Evolutionary conservation across 2,329 filamentous ascomycete species (phyloP).

Genomic region (Cadophora sp.): DNA sequence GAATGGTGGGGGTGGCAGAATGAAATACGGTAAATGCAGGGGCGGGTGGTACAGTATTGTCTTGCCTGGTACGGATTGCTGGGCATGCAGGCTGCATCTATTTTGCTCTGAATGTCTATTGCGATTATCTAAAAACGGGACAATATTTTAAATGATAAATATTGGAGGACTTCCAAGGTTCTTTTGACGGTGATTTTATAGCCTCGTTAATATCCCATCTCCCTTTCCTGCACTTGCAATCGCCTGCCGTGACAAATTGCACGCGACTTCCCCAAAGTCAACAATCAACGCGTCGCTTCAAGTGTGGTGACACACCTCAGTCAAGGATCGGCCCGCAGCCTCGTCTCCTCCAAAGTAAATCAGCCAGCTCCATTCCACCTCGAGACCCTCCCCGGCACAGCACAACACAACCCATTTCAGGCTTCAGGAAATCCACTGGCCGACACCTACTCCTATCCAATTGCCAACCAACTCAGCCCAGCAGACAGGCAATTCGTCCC

Average conservation of each 20-base stretch:
- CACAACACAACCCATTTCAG: not conserved
- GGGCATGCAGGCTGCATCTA: too few relatives aligned
- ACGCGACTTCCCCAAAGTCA: slow-evolving; percentile 16
- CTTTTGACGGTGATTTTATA: too few relatives aligned
- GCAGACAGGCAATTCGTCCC: not conserved
- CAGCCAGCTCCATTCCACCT: too few relatives aligned
- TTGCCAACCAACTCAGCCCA: not conserved
- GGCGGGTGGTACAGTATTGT: not conserved
- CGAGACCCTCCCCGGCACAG: not conserved
- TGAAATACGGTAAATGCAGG: not conserved
- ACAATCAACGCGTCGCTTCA: slow-evolving; percentile 15
- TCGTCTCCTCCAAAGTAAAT: not conserved
- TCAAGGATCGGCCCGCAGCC: slow-evolving; percentile 15
- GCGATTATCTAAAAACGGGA: too few relatives aligned
- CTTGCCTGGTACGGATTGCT: too few relatives aligned
- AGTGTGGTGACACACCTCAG: too few relatives aligned
- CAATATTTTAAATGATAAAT: not conserved
- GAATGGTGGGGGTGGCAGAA: slow-evolving; percentile 25
- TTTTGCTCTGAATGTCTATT: too few relatives aligned
- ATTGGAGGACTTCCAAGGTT: not conserved
- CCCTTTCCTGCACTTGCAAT: too few relatives aligned
- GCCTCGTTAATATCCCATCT: too few relatives aligned
- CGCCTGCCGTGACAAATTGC: not conserved
- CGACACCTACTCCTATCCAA: not conserved
- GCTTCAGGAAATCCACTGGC: not conserved